A percentile compares a stretch with the other conserved stretches of the same genome.
Conservation (phyloP, 2,329 filamentous ascomycete species). For the Penicillium sp. region DNA sequence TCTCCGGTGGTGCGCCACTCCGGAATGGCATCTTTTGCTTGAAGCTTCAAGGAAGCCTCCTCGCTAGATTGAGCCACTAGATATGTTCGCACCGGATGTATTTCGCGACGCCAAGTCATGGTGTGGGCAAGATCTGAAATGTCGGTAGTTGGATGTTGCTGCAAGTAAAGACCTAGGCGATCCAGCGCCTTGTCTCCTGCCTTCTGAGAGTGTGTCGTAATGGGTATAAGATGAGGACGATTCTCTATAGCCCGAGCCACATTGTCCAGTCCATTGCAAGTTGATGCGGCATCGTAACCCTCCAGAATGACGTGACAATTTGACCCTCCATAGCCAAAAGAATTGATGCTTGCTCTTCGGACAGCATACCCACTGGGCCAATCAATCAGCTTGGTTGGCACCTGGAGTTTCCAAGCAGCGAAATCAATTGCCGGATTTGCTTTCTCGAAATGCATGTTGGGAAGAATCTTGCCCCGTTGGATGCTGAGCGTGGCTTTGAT, state of each 20-base stretch:
- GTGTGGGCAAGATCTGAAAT: neutral
- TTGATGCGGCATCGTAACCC: neutral
- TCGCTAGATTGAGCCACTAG: neutral
- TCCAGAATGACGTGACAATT: conserved; percentile 3
- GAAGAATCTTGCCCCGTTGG: conserved; percentile 20
- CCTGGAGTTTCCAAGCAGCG: neutral
- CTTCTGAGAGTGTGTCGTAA: too few relatives aligned
- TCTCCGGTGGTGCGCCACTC: neutral
- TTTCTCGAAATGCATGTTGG: conserved; percentile 8
- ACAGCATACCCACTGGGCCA: too few relatives aligned
- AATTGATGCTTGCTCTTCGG: conserved; percentile 2
- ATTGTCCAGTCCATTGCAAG: too few relatives aligned
- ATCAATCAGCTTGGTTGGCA: conserved; percentile 3
- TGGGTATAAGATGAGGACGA: too few relatives aligned
- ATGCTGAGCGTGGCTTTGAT: neutral
- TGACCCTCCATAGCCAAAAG: conserved; percentile 1
- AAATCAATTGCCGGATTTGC: neutral
- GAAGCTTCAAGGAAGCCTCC: neutral
- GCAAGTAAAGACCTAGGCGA: neutral
- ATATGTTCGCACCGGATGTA: neutral
- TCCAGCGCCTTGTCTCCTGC: too few relatives aligned
- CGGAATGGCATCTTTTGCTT: neutral
- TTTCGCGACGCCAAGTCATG: neutral
- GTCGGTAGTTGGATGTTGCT: neutral
- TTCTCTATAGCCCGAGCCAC: too few relatives aligned